Percentiles rank a stretch among this genome's conserved stretches.
These are phyloP conservation scores for Nitzschia putrida DNA, from an alignment of 108 stramenopile species.

Conservation along the genomic window DNA sequence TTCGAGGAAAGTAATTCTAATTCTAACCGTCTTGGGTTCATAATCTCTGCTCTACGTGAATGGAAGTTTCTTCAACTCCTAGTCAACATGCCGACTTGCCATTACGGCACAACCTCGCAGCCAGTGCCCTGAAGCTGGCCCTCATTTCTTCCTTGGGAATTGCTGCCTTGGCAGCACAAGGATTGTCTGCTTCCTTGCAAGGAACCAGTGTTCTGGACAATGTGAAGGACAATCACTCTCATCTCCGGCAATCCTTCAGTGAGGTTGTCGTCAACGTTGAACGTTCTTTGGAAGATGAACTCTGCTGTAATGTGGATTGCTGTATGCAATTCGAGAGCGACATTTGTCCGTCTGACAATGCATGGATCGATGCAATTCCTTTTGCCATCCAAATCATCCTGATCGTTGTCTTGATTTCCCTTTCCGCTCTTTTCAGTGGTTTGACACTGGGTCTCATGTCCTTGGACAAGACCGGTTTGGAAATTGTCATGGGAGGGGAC, in stretches of 20 bases:
- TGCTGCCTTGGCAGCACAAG: background rate
- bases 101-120: background rate
- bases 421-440: constrained; percentile 90
- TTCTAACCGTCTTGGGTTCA: background rate
- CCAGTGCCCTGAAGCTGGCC: background rate
- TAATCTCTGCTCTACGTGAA: background rate
- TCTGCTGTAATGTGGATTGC: constrained; percentile 14
- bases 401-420: constrained; percentile 55
- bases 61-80: background rate
- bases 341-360: constrained; percentile 14
- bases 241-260: too few species aligned
- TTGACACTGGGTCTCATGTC: constrained; percentile 95
- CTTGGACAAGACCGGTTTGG: constrained; percentile 94
- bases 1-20: too few species aligned
- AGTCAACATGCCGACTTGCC: background rate
- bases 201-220: too few species aligned
- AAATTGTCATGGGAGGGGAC: constrained; percentile 91
- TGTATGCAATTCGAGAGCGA: constrained; percentile 9
- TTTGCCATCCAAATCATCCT: constrained; percentile 58
- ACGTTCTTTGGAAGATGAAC: background rate
- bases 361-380: constrained; percentile 38
- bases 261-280: too few species aligned
- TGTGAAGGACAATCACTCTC: too few species aligned
- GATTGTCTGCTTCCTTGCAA: too few species aligned
- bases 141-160: background rate